Conservation (phyloP, 306 rosid genomes). For the Ormosia semicastrata region DNA sequence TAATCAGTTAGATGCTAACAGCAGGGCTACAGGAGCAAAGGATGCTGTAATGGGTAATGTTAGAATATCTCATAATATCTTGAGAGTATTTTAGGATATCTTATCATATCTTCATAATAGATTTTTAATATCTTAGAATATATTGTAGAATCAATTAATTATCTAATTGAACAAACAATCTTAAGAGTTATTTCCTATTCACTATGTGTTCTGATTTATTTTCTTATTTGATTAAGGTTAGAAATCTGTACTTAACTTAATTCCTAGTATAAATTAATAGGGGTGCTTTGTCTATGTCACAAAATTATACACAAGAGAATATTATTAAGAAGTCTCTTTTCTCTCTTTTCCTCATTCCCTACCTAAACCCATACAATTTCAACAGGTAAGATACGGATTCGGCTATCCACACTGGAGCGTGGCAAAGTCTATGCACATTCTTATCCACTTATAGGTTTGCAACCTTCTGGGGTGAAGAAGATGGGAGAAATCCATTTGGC, state of each 20-base stretch:
- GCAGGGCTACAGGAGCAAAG: constrained; percentile 12
- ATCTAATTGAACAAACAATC: too few relatives aligned
- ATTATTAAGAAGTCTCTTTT: too few relatives aligned
- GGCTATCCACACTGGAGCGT: constrained; percentile 34
- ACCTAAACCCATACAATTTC: too few relatives aligned
- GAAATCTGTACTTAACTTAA: too few relatives aligned
- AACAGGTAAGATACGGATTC: constrained; percentile 40
- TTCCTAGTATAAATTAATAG: too few relatives aligned
- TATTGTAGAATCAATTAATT: too few relatives aligned
- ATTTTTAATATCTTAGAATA: not conserved
- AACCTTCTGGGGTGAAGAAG: constrained; percentile 40
- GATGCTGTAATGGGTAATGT: constrained; percentile 37
- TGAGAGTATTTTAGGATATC: not conserved
- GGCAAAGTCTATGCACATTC: constrained; percentile 42
- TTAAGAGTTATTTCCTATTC: too few relatives aligned
- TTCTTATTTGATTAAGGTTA: too few relatives aligned
- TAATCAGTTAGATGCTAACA: constrained; percentile 30
- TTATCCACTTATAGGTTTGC: constrained; percentile 44
- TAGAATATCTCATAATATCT: not conserved
- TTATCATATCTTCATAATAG: not conserved
- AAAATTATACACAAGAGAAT: too few relatives aligned
- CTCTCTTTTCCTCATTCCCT: too few relatives aligned
- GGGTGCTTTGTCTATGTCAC: too few relatives aligned
- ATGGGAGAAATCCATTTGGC: constrained; percentile 60
- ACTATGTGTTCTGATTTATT: too few relatives aligned